A percentile compares a stretch with the other conserved stretches of the same genome.
These are phyloP conservation scores for Syzygium jambos DNA, from an alignment of 345 rosid species.

Conservation along the genomic window DNA sequence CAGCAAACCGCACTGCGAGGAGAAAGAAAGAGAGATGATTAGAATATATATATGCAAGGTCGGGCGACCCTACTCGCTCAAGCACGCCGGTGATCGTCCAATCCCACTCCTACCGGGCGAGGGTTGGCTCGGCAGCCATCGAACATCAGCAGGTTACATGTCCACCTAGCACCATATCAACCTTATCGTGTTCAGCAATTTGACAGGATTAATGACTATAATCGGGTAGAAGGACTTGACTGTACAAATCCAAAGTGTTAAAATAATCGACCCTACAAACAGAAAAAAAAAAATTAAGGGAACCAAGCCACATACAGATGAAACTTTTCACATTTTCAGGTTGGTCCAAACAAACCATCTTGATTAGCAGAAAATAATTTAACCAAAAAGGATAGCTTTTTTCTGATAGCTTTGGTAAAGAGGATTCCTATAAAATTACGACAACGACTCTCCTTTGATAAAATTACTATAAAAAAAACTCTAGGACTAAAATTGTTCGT, in stretches of 20 bases:
- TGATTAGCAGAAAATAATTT: background rate
- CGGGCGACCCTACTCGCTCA: too few species aligned
- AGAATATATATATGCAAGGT: too few species aligned
- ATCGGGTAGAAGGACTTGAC: background rate
- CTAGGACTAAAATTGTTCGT: background rate
- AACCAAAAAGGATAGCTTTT: background rate
- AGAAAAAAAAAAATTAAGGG: background rate
- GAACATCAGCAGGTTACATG: too few species aligned
- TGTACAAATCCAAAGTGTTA: background rate
- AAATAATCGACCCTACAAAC: background rate
- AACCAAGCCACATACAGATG: background rate
- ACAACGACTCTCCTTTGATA: background rate
- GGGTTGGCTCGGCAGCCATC: background rate
- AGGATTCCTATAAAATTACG: background rate
- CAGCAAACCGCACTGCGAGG: too few species aligned
- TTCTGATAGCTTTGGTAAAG: background rate
- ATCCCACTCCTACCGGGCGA: background rate
- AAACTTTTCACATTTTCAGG: background rate
- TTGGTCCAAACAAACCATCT: background rate
- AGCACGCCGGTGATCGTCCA: background rate
- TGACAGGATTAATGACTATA: background rate
- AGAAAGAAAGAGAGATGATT: too few species aligned
- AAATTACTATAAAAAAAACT: background rate
- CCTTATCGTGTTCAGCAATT: background rate
- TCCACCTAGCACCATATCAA: background rate